Evolutionary conservation across 768 basidiomycete species (phyloP).

Genomic region (Chalciporus pseudorubinellus): DNA sequence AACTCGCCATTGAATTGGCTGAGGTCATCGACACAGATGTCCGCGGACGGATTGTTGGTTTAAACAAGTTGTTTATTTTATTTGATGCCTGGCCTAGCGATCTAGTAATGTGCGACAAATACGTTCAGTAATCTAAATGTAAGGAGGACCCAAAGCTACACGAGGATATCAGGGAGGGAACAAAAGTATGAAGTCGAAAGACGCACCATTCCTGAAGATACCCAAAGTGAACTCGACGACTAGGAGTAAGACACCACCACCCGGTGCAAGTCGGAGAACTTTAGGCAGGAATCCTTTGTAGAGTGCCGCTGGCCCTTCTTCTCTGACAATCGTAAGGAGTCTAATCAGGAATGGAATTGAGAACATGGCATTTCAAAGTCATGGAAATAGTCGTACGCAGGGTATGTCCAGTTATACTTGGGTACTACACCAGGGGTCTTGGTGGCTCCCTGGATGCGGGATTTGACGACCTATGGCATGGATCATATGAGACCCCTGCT

Average conservation of each 20-base stretch:
- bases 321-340: slow-evolving; percentile 73
- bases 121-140: slow-evolving; percentile 19
- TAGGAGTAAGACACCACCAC: slow-evolving; percentile 89
- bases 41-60: not conserved
- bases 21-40: not conserved
- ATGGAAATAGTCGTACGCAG: slow-evolving; percentile 45
- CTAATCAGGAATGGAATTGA: slow-evolving; percentile 24
- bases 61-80: not conserved
- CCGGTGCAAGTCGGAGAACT: slow-evolving; percentile 91
- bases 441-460: slow-evolving; percentile 81
- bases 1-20: slow-evolving; percentile 9
- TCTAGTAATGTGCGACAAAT: not conserved
- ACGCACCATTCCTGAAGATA: slow-evolving; percentile 67
- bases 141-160: slow-evolving; percentile 33
- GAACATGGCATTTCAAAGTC: not conserved
- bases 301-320: slow-evolving; percentile 82
- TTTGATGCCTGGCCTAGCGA: not conserved
- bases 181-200: not conserved
- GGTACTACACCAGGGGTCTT: slow-evolving; percentile 67
- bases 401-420: slow-evolving; percentile 96
- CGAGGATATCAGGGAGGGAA: not conserved
- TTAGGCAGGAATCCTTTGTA: slow-evolving; percentile 98
- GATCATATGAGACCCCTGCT: not conserved
- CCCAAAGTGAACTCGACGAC: slow-evolving; percentile 88
- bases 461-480: slow-evolving; percentile 79